Percentiles rank a stretch among this genome's conserved stretches.
Conservation (phyloP, 768 basidiomycete species). For the Auricularia cornea region DNA sequence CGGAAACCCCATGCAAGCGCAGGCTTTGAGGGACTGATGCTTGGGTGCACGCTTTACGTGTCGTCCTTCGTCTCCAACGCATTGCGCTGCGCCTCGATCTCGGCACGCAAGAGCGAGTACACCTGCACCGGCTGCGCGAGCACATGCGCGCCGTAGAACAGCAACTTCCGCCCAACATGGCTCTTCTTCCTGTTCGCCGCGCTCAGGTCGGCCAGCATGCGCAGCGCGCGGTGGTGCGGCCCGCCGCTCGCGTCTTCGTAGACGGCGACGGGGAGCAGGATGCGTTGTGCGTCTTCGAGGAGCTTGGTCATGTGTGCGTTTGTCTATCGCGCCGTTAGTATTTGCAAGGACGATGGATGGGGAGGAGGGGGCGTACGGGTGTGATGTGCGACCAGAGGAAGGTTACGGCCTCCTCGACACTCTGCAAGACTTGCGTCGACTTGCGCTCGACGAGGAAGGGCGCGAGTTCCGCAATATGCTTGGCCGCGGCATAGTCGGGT, state of each 20-base stretch:
- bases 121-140: slow-evolving; percentile 36
- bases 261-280: slow-evolving; percentile 45
- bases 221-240: slow-evolving; percentile 33
- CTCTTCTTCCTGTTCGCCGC: slow-evolving; percentile 31
- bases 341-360: too few relatives aligned
- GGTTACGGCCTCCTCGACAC: slow-evolving; percentile 44
- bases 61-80: slow-evolving; percentile 18
- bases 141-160: slow-evolving; percentile 62
- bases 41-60: too few relatives aligned
- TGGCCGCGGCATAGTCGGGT: slow-evolving; percentile 40
- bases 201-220: slow-evolving; percentile 49
- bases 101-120: slow-evolving; percentile 35
- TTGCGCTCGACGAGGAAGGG: slow-evolving; percentile 59
- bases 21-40: too few relatives aligned
- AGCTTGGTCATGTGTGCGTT: slow-evolving; percentile 35
- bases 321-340: neutral
- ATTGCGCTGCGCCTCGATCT: slow-evolving; percentile 25
- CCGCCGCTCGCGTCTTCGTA: slow-evolving; percentile 19
- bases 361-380: slow-evolving; percentile 35
- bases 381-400: slow-evolving; percentile 61
- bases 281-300: slow-evolving; percentile 42
- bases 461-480: slow-evolving; percentile 41
- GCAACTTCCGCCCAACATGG: slow-evolving; percentile 50
- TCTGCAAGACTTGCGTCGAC: slow-evolving; percentile 45
- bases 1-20: too few relatives aligned